Conservation (phyloP, 139 green algal species). For the Volvox reticuliferus region DNA sequence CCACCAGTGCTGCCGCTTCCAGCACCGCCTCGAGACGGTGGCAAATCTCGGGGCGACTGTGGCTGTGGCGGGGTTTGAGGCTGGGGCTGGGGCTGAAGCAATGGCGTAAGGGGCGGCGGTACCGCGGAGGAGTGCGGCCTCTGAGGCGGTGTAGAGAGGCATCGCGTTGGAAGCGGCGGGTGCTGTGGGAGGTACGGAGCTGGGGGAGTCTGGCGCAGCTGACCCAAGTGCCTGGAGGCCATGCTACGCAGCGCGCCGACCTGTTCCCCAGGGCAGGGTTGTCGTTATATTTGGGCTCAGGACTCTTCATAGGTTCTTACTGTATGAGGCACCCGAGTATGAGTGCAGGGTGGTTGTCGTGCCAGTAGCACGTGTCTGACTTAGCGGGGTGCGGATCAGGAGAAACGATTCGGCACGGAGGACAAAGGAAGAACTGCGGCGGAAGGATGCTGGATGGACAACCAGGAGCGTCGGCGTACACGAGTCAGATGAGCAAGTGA, state of each 20-base stretch:
- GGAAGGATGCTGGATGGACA: too few relatives aligned
- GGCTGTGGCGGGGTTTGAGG: neutral
- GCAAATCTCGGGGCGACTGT: neutral
- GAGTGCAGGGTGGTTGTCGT: too few relatives aligned
- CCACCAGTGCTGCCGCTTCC: neutral
- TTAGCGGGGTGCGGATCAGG: too few relatives aligned
- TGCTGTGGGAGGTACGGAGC: neutral
- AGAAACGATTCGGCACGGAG: too few relatives aligned
- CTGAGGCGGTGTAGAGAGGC: conserved; percentile 18
- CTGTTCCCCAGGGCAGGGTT: neutral
- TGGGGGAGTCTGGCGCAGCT: neutral
- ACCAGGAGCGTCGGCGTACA: too few relatives aligned
- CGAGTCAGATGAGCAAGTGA: too few relatives aligned
- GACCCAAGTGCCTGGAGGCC: neutral
- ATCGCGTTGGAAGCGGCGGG: neutral
- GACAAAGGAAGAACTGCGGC: too few relatives aligned
- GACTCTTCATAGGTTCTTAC: too few relatives aligned
- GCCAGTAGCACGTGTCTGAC: too few relatives aligned
- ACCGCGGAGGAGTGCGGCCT: neutral
- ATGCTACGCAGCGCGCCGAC: conserved; percentile 9
- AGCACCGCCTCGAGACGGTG: neutral
- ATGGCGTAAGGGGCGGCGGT: neutral
- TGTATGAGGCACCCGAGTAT: too few relatives aligned
- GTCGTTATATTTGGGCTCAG: too few relatives aligned
- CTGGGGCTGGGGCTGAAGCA: neutral